These are phyloP conservation scores for Ophiocordyceps camponoti-leonardi DNA, from an alignment of 2,329 filamentous ascomycete species.

Conservation along the genomic window DNA sequence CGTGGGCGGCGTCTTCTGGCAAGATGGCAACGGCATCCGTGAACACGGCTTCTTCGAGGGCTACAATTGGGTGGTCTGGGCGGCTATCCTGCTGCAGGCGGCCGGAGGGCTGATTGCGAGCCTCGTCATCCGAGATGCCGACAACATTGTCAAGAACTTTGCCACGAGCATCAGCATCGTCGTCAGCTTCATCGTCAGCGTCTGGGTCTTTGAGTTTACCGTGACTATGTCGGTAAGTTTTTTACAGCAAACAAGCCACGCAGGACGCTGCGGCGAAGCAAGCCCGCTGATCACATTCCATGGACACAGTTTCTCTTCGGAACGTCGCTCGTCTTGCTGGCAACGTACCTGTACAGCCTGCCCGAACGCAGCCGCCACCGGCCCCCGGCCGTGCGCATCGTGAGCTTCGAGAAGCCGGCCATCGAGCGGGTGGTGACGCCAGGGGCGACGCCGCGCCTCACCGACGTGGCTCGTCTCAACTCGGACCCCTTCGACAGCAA, in stretches of 20 bases:
- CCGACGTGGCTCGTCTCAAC: constrained; percentile 15
- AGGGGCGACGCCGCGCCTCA: constrained; percentile 11
- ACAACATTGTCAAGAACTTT: constrained; percentile 83
- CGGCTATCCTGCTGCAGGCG: constrained; percentile 67
- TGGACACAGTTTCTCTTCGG: constrained; percentile 58
- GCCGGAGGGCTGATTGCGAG: constrained; percentile 63
- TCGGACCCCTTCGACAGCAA: constrained; percentile 24
- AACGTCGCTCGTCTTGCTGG: constrained; percentile 58
- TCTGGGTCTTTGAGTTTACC: constrained; percentile 69
- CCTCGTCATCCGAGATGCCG: constrained; percentile 21
- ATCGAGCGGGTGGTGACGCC: constrained; percentile 31
- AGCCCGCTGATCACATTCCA: background rate
- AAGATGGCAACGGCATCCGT: constrained; percentile 70
- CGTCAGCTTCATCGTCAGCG: constrained; percentile 68
- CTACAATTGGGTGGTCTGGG: constrained; percentile 86
- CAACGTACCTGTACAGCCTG: constrained; percentile 72
- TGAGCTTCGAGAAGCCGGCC: constrained; percentile 59
- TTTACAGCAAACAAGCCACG: background rate
- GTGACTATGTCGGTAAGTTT: constrained; percentile 47
- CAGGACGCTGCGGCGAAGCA: background rate
- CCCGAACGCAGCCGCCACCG: constrained; percentile 38
- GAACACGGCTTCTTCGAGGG: constrained; percentile 85
- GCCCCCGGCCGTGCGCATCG: constrained; percentile 50
- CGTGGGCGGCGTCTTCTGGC: constrained; percentile 70
- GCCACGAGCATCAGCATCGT: constrained; percentile 86